Base-by-base conservation (phyloP, 108 stramenopile genomes). In the Cyclotella distinguenda region DNA sequence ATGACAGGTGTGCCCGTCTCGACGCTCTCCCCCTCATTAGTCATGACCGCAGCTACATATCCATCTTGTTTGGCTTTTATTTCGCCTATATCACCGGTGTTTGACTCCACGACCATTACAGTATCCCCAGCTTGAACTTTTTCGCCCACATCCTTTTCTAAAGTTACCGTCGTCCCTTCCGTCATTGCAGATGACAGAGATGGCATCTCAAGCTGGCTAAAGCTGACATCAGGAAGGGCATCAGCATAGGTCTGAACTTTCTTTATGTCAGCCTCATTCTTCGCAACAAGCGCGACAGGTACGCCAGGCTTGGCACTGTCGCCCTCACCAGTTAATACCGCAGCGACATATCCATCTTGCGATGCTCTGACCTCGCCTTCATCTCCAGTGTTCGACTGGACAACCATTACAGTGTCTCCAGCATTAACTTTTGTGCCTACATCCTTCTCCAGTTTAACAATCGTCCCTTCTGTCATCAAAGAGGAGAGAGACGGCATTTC, bases 281-380 rank as follows among this genome's bases (percentile, higher is more conserved):
- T 84, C 19, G 86, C 90, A 67, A 97, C 79, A 18, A 93, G 57
- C 12, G 91, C 93, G 50, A 95, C 87, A 26, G 94, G 86, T 2
- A 86, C 79, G 40, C 96, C 96, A 22, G 92, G 91, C 39, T 85
- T 54, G 13, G 90, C 88, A 42, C 49, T 81, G 40, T 88, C 88
- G 18, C 96, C 96, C 52, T 95, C 96, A 9, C 57, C 75, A 9
- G 88, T 88, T 15, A 95, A 61, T 22, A 97, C 89, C 13, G 91
- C 91, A 44, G 58, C 58, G 19, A 59, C 32, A 45, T 45, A 54
- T 31, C 43, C 44, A 45, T 56, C 40, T 34, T 43, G 13, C 4
- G 43, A 31, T 16, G 42, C 50, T 45, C 33, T 44, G 6, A 66
- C 65, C 10, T 53, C 42, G 10, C 48, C 65, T 55, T 66, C 51